Base-by-base conservation (phyloP, 192 early-diverging fungal species). In the Coemansia sp. region DNA sequence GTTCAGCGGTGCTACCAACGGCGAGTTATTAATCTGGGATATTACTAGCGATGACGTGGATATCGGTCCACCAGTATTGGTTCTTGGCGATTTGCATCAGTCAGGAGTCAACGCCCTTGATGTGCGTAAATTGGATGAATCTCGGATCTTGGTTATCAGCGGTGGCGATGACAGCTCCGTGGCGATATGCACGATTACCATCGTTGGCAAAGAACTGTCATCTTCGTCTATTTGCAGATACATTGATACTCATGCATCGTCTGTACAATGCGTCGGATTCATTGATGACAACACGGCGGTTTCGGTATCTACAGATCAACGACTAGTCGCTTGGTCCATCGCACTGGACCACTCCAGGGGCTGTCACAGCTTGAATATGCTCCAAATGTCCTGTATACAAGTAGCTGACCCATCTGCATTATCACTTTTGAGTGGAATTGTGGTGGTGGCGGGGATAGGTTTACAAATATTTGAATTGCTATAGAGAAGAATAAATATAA, bases 101-200 rank as follows among this genome's bases (percentile, higher is more conserved):
- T 92, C 91, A 10, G 94, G 94, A 16, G 86, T 95, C 27, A 94
- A 95, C 69, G 82, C 87, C 10, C 41, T 95, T 41, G 79, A 85
- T 55, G 82, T 87, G 1, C 40, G 64, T 22, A 38, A 24, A 62
- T 11, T 41, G 22, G 74, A 24, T 5, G 62, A 40, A 2, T 22
- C 44, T 6, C 44, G 43, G 5, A 46, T 76, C 15, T 20, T 90
- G 44, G 49, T 92, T 3, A 86, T 86, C 6, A 89, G 87, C n/a
- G 93, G 92, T 16, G 94, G 94, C 4, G 94, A 95, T 53, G 92
- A 95, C 71, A 92, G 92, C 74, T 78, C 85, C 0, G 36, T 92
- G 18, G 64, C 75, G 22, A 71, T 74, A 2, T 64, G 67, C 13
- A 55, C 50, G 57, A 20, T 88, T 34, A 40, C 69, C 33, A 39